phyloP scores from a whole-genome alignment of 345 rosid species.

The Capsella bursapastoris region DNA sequence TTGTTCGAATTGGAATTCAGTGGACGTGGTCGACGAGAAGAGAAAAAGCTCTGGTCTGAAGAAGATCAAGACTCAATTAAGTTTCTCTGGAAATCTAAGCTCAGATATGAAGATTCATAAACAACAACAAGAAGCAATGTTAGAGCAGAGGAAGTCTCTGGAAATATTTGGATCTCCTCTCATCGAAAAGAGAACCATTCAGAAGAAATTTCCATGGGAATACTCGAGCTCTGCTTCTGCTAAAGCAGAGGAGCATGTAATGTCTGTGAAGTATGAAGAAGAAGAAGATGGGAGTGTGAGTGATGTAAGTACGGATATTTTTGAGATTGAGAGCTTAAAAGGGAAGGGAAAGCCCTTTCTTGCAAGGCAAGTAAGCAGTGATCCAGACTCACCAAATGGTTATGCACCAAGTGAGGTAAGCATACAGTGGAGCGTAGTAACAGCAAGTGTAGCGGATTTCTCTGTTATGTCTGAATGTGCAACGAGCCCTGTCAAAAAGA shows the following conservation, averaged over 20 bases:
- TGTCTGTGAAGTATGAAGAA: conserved; percentile 36
- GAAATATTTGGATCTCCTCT: conserved; percentile 72
- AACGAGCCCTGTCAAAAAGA: conserved; percentile 42
- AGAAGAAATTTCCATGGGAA: conserved; percentile 62
- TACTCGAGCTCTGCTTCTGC: conserved; percentile 35
- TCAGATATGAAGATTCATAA: conserved; percentile 38
- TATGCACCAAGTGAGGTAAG: conserved; percentile 92
- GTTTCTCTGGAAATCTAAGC: conserved; percentile 49
- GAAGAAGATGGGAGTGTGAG: conserved; percentile 57
- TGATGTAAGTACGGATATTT: conserved; percentile 81
- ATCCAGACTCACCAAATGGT: conserved; percentile 58
- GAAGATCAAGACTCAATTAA: conserved; percentile 31
- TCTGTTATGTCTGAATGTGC: conserved; percentile 70
- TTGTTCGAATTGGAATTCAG: conserved; percentile 60
- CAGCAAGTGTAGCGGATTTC: conserved; percentile 78
- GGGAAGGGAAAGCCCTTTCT: conserved; percentile 66
- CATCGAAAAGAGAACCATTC: conserved; percentile 47
- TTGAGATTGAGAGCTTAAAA: conserved; percentile 80
- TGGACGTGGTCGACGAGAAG: conserved; percentile 56
- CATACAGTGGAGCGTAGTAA: conserved; percentile 89
- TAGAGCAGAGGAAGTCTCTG: conserved; percentile 54
- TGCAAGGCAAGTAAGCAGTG: conserved; percentile 60
- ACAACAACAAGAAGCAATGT: conserved; percentile 32
- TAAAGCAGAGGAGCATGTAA: conserved; percentile 43
- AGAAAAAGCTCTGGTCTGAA: conserved; percentile 36